Percentiles rank a stretch among this genome's conserved stretches.
These are phyloP conservation scores for Magnolia kwangsiensis DNA, from an alignment of 164 flowering plant genomes.

Conservation along the genomic window DNA sequence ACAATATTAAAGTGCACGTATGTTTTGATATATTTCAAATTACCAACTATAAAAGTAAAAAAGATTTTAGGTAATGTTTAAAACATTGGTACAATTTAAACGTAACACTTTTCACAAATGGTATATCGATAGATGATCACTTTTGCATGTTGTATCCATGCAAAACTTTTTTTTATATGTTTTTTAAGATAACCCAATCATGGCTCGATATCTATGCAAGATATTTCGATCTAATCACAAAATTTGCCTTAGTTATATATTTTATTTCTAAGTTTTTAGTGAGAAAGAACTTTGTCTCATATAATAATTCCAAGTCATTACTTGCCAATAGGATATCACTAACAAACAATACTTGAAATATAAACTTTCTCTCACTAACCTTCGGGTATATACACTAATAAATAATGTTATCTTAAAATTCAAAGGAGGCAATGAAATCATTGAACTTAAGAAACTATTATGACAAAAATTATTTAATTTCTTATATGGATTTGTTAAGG, in stretches of 20 bases:
- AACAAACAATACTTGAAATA: too few species aligned
- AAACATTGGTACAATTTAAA: not conserved
- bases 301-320: too few species aligned
- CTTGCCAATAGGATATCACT: too few species aligned
- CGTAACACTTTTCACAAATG: not conserved
- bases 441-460: not conserved
- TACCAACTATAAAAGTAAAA: not conserved
- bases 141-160: not conserved
- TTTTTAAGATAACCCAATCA: not conserved
- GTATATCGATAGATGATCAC: not conserved
- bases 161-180: not conserved
- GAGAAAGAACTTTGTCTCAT: too few species aligned
- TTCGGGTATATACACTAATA: too few species aligned
- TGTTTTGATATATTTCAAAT: not conserved
- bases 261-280: too few species aligned
- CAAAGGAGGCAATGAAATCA: not conserved
- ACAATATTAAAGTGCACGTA: not conserved
- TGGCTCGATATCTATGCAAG: not conserved
- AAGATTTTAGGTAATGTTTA: not conserved
- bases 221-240: slow-evolving; percentile 8
- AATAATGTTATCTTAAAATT: not conserved
- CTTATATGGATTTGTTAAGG: slow-evolving; percentile 7
- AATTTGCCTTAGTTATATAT: not conserved
- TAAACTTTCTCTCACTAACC: too few species aligned
- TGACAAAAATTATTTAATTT: not conserved